Conservation (phyloP, 371 early-diverging fungal genomes). For the Rhizopus arrhizus region DNA sequence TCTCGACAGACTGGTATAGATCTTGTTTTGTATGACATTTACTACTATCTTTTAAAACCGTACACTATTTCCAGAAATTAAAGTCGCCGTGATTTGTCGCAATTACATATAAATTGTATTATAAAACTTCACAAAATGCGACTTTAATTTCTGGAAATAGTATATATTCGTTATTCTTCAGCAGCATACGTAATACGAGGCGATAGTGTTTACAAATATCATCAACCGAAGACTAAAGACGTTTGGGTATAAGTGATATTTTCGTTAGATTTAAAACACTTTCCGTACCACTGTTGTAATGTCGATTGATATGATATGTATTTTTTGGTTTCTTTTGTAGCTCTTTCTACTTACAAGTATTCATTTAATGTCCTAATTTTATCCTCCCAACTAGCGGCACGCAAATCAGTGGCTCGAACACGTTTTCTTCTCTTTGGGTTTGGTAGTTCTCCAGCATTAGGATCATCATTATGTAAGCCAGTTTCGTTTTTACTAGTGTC, state of each 20-base stretch:
- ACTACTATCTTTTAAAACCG: conserved; percentile 11
- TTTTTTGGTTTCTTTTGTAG: conserved; percentile 2
- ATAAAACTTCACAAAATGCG: too few species aligned
- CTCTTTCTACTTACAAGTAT: conserved; percentile 11
- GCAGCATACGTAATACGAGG: conserved; percentile 1
- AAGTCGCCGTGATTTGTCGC: too few species aligned
- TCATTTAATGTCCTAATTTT: conserved; percentile 8
- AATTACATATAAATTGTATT: too few species aligned
- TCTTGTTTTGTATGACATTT: conserved; percentile 9
- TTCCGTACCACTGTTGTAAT: conserved; percentile 10
- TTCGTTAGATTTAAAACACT: conserved; percentile 7
- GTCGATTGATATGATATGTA: conserved; percentile 5
- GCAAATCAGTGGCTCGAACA: conserved; percentile 1
- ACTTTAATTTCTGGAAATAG: too few species aligned
- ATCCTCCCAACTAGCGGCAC: conserved; percentile 1
- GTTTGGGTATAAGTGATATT: conserved; percentile 10
- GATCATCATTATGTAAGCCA: conserved; percentile 2
- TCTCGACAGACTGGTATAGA: conserved; percentile 9
- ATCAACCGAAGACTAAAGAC: conserved; percentile 8
- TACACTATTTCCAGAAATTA: too few species aligned
- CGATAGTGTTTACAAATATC: conserved; percentile 11
- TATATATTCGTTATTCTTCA: conserved; percentile 19
- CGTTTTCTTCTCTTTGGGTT: conserved; percentile 11
- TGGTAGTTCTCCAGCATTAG: conserved; percentile 6
- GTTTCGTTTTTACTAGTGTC: conserved; percentile 2